Evolutionary conservation across 768 basidiomycete species (phyloP).

Genomic region (Cubamyces lactineus): DNA sequence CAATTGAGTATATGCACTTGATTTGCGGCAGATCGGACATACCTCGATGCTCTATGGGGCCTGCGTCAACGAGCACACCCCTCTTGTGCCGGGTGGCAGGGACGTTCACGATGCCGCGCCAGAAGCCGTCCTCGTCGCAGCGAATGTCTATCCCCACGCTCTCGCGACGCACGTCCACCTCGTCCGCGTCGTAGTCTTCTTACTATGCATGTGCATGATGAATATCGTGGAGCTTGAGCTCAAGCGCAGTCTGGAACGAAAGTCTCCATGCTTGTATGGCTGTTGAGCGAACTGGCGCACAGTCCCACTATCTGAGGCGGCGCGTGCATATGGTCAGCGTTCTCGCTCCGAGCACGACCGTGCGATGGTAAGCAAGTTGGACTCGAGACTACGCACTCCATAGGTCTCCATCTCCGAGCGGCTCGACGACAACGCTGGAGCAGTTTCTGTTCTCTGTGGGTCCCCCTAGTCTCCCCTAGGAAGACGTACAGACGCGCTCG

Average conservation of each 20-base stretch:
- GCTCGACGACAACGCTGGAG: conserved; percentile 69
- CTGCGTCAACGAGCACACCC: conserved; percentile 64
- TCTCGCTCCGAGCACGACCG: neutral
- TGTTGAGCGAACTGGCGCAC: conserved; percentile 66
- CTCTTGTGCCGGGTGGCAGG: conserved; percentile 33
- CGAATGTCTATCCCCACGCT: conserved; percentile 60
- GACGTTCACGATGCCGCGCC: conserved; percentile 55
- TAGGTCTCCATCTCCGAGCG: conserved; percentile 54
- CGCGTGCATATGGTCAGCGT: conserved; percentile 4
- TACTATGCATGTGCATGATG: conserved; percentile 86
- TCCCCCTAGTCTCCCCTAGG: conserved; percentile 76
- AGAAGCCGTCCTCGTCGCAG: conserved; percentile 60
- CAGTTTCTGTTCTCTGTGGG: conserved; percentile 75
- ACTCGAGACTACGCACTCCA: conserved; percentile 58
- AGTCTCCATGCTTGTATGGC: conserved; percentile 39
- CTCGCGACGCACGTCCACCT: conserved; percentile 50
- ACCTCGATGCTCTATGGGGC: conserved; percentile 80
- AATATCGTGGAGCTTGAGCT: conserved; percentile 68
- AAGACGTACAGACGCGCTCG: conserved; percentile 46
- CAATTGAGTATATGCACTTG: neutral
- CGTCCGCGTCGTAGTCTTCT: conserved; percentile 1
- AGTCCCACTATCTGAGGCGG: conserved; percentile 65
- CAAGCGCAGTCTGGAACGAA: conserved; percentile 39
- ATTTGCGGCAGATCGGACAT: conserved; percentile 22
- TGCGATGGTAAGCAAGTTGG: neutral